These are phyloP conservation scores for Dianthus caryophyllus DNA, from an alignment of 148 eudicot species.

Conservation along the genomic window DNA sequence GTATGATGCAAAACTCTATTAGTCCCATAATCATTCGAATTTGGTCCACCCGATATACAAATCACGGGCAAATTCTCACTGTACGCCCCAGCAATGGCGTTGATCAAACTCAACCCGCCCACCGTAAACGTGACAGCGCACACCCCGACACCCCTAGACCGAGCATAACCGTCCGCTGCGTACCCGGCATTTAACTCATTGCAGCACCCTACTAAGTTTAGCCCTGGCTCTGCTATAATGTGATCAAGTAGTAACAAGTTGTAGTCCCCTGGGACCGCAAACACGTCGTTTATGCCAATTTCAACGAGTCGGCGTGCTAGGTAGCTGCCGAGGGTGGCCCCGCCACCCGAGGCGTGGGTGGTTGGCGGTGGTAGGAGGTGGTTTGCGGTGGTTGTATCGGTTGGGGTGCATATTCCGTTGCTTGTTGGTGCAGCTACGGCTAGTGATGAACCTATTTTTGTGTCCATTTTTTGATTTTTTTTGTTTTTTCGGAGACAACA, in stretches of 20 bases:
- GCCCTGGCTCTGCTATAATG: slow-evolving; percentile 61
- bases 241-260: slow-evolving; percentile 66
- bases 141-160: slow-evolving; percentile 64
- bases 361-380: not conserved
- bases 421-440: not conserved
- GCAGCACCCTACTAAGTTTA: slow-evolving; percentile 60
- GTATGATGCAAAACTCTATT: slow-evolving; percentile 64
- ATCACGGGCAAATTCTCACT: slow-evolving; percentile 69
- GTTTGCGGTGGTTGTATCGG: not conserved
- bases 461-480: too few species aligned
- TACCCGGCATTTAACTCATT: slow-evolving; percentile 85
- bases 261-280: slow-evolving; percentile 69
- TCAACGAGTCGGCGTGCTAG: slow-evolving; percentile 54
- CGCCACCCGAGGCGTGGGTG: not conserved
- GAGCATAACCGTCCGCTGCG: slow-evolving; percentile 73
- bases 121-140: slow-evolving; percentile 70
- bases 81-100: slow-evolving; percentile 69
- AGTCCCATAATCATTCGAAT: slow-evolving; percentile 64
- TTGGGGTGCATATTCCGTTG: slow-evolving; percentile 6
- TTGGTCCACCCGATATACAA: slow-evolving; percentile 72
- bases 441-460: not conserved
- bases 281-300: slow-evolving; percentile 55
- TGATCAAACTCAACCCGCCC: slow-evolving; percentile 68
- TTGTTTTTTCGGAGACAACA: too few species aligned
- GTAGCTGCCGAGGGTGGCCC: slow-evolving; percentile 56